These are phyloP conservation scores for Clitoria ternatea DNA, from an alignment of 306 rosid species.

Conservation along the genomic window DNA sequence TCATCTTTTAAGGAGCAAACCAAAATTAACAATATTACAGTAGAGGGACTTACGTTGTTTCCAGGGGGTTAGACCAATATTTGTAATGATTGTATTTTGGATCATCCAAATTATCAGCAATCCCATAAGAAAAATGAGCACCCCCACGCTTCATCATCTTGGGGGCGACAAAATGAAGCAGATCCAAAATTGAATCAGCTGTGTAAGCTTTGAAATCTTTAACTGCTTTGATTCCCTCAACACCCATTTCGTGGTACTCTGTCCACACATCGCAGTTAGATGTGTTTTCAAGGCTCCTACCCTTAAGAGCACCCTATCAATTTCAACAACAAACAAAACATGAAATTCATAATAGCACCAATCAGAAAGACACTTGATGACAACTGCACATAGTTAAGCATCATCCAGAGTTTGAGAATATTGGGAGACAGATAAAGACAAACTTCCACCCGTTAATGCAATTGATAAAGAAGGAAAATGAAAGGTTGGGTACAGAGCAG, in stretches of 20 bases:
- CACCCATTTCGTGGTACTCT: conserved; percentile 79
- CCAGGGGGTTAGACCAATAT: conserved; percentile 84
- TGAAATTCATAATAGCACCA: conserved; percentile 15
- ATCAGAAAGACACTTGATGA: neutral
- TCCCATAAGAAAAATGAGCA: conserved; percentile 72
- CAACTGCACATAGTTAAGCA: conserved; percentile 13
- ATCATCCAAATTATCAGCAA: conserved; percentile 75
- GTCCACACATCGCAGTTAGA: conserved; percentile 77
- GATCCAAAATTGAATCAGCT: conserved; percentile 57
- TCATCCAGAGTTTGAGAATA: neutral
- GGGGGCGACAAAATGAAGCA: conserved; percentile 70
- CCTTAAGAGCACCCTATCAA: conserved; percentile 61
- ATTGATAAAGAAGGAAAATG: neutral
- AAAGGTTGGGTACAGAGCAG: neutral
- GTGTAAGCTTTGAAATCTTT: conserved; percentile 70
- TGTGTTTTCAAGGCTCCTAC: conserved; percentile 48
- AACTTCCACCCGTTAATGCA: neutral
- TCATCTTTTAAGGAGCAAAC: neutral
- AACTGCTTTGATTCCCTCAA: conserved; percentile 69
- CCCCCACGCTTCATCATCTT: conserved; percentile 81
- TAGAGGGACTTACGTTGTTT: conserved; percentile 59
- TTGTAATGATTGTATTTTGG: conserved; percentile 66
- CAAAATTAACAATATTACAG: neutral
- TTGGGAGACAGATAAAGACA: neutral
- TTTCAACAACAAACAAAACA: conserved; percentile 17